Conservation (phyloP, 352 stramenopile genomes). For the Phytophthora niederhauseri region DNA sequence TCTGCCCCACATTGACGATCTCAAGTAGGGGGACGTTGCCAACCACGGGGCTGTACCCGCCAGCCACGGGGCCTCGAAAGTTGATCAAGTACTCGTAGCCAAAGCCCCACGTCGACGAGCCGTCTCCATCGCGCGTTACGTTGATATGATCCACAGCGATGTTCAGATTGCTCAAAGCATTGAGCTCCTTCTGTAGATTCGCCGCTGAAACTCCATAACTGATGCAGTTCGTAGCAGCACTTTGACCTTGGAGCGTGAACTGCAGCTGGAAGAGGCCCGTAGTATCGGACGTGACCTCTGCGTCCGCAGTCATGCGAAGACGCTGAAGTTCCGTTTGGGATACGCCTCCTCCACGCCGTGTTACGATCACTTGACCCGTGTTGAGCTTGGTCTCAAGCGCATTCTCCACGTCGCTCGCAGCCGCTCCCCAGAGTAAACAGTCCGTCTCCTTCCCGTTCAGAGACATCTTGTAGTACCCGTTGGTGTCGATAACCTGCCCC, state of each 20-base stretch:
- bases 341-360: constrained; percentile 55
- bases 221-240: constrained; percentile 62
- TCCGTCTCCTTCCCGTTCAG: constrained; percentile 29
- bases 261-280: constrained; percentile 65
- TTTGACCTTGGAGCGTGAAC: constrained; percentile 63
- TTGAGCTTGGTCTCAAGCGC: constrained; percentile 40
- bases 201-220: constrained; percentile 71
- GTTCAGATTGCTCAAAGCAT: constrained; percentile 56
- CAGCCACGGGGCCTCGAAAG: constrained; percentile 61
- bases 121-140: constrained; percentile 71
- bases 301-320: constrained; percentile 71
- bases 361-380: constrained; percentile 63
- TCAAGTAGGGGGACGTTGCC: constrained; percentile 57
- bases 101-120: constrained; percentile 68
- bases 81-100: constrained; percentile 80
- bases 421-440: constrained; percentile 68
- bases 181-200: constrained; percentile 65
- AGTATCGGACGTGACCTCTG: constrained; percentile 49
- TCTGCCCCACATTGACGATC: constrained; percentile 57
- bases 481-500: constrained; percentile 61
- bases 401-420: constrained; percentile 50
- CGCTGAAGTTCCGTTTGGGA: constrained; percentile 76
- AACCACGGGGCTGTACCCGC: constrained; percentile 63
- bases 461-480: constrained; percentile 62
- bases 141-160: constrained; percentile 28